phyloP scores from a whole-genome alignment of 768 basidiomycete genomes.

The Suillus fuscotomentosus region DNA sequence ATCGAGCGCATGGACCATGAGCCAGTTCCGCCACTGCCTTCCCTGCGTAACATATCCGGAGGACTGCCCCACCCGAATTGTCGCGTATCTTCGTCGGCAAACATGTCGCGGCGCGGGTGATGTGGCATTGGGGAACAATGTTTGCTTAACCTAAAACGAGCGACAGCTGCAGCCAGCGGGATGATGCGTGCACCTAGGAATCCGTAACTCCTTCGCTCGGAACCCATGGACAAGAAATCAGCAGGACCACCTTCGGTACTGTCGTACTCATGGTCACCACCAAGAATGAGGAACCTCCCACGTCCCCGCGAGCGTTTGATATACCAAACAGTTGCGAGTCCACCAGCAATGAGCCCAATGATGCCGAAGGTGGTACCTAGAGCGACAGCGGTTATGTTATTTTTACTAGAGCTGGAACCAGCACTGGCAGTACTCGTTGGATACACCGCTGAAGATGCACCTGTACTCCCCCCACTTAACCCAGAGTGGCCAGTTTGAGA shows the following conservation, averaged over 20 bases:
- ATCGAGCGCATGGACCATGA: constrained; percentile 54
- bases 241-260: constrained; percentile 8
- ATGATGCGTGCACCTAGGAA: constrained; percentile 8
- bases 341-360: constrained; percentile 49
- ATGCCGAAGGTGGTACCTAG: constrained; percentile 63
- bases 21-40: constrained; percentile 42
- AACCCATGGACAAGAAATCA: background rate
- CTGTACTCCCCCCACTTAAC: constrained; percentile 7
- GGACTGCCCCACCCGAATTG: constrained; percentile 36
- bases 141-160: constrained; percentile 22
- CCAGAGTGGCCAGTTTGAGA: constrained; percentile 28
- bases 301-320: constrained; percentile 32
- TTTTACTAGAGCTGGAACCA: constrained; percentile 18
- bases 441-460: constrained; percentile 11
- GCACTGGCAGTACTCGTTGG: constrained; percentile 9
- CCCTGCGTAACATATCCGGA: constrained; percentile 26
- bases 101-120: constrained; percentile 60
- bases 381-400: constrained; percentile 46
- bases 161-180: constrained; percentile 14
- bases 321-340: constrained; percentile 43
- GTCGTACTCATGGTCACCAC: constrained; percentile 17
- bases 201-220: constrained; percentile 2
- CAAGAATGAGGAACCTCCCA: constrained; percentile 19
- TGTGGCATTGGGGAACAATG: constrained; percentile 3
- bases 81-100: constrained; percentile 71